Evolutionary conservation across 805 yeast genomes (phyloP), one percentile per base, ranked within the genome.

Genomic region (Lachancea kluyveri): DNA sequence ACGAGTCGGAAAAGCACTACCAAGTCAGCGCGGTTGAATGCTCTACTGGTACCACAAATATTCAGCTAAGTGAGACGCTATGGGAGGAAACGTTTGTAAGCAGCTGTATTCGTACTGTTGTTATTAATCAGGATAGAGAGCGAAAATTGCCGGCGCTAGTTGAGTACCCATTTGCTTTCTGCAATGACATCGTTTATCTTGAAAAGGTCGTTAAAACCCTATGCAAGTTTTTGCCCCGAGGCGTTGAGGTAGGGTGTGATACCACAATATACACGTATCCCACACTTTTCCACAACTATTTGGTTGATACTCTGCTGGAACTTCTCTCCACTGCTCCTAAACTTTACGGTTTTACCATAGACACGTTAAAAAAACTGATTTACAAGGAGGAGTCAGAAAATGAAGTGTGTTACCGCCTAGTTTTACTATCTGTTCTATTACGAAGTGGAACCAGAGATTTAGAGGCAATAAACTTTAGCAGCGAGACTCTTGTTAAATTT

Each of bases 81-180:
- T 80, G 88, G 88, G 65, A 63, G 8, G 87, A 80, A 45, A 55
- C 79, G 1, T 72, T 67, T 35, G 78, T 74, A 3, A 73, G 81
- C 19, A 61, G 69, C 11, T 45, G 79, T 17, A 66, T 81, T 17
- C 60, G 92, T 41, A 59, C 73, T 7, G 47, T 77, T 6, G 40
- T 68, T n/a, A 70, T 68, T 13, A 62, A 72, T 24, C 75, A 68
- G 36, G 76, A 74, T 42, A 60, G 69, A 2, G 68, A 72, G 13
- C 60, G 75, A 31, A 79, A 70, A 42, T 42, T 74, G 8, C 77
- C 83, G 0, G 84, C 82, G 1, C 54, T 73, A 58, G 70, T 62
- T 54, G 79, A 60, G 53, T 68, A 59, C 42, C 70, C 68, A 29
- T 68, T 59, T 4, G 50, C 57, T 37, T 39, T 63, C 47, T 44